Evolutionary conservation across 768 basidiomycete species (phyloP).

Genomic region (Tricholoma sp.): DNA sequence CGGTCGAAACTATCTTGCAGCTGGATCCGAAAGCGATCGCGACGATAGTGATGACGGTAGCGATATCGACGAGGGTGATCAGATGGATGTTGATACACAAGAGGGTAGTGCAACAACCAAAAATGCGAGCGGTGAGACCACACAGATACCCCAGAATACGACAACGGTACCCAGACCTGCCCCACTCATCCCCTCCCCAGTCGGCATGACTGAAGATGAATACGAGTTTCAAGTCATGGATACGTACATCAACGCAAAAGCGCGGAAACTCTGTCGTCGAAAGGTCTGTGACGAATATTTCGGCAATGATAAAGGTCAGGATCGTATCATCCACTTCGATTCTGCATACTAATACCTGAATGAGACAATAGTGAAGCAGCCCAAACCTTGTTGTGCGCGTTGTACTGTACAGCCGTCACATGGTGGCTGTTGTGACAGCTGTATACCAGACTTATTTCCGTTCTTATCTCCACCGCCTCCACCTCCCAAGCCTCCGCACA

Average conservation of each 20-base stretch:
- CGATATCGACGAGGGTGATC: not conserved
- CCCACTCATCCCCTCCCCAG: not conserved
- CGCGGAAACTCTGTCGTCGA: not conserved
- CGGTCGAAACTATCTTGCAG: not conserved
- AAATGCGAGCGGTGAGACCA: not conserved
- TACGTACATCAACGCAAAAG: not conserved
- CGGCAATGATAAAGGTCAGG: not conserved
- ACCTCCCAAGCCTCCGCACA: not conserved
- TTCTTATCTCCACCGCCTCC: not conserved
- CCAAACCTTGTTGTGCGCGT: slow-evolving; percentile 3
- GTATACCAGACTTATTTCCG: slow-evolving; percentile 1
- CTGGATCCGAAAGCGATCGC: not conserved
- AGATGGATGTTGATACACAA: not conserved
- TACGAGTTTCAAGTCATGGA: not conserved
- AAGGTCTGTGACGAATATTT: not conserved
- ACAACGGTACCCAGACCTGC: no score
- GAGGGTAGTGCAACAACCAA: not conserved
- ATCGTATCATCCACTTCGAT: not conserved
- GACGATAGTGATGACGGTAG: not conserved
- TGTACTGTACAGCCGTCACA: slow-evolving; percentile 1
- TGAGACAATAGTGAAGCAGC: not conserved
- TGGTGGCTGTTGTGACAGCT: slow-evolving; percentile 8
- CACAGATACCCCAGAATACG: not conserved
- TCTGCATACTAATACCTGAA: not conserved
- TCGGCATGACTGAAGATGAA: not conserved